These are phyloP conservation scores for Aspergillus ruber DNA, from an alignment of 2,329 filamentous ascomycete species.

Conservation along the genomic window DNA sequence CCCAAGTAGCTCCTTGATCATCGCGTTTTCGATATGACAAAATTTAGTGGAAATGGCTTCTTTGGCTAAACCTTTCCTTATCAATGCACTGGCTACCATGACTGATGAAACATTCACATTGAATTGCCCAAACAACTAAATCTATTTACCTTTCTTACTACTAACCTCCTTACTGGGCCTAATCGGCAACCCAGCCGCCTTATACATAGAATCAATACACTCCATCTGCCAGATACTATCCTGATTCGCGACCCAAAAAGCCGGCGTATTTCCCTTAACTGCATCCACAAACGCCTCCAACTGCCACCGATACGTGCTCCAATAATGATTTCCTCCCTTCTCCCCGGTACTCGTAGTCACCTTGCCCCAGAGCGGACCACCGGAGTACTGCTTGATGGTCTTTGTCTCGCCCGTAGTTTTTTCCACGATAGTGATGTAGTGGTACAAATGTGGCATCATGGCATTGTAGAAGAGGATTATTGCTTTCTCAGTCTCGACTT, in stretches of 20 bases:
- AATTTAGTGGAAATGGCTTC: neutral
- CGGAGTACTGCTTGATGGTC: slow-evolving; percentile 19
- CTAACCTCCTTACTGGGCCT: slow-evolving; percentile 5
- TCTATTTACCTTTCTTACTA: neutral
- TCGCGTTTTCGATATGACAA: neutral
- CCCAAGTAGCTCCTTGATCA: neutral
- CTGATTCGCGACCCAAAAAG: slow-evolving; percentile 36
- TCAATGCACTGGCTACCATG: neutral
- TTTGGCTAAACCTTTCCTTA: neutral
- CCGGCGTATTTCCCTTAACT: slow-evolving; percentile 27
- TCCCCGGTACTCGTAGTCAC: slow-evolving; percentile 14
- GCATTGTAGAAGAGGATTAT: slow-evolving; percentile 27
- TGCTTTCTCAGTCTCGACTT: slow-evolving; percentile 26
- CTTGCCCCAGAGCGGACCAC: slow-evolving; percentile 27
- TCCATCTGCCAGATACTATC: slow-evolving; percentile 43
- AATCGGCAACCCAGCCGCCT: slow-evolving; percentile 12
- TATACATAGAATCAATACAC: slow-evolving; percentile 18
- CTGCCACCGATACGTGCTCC: slow-evolving; percentile 43
- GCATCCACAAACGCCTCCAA: slow-evolving; percentile 46
- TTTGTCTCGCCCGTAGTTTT: slow-evolving; percentile 17
- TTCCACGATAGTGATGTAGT: slow-evolving; percentile 25
- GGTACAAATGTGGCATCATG: slow-evolving; percentile 30
- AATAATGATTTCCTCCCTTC: slow-evolving; percentile 30
- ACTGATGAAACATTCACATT: neutral
- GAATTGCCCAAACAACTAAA: neutral